phyloP scores from a whole-genome alignment of 371 early-diverging fungal genomes.

The Coemansia linderi region DNA sequence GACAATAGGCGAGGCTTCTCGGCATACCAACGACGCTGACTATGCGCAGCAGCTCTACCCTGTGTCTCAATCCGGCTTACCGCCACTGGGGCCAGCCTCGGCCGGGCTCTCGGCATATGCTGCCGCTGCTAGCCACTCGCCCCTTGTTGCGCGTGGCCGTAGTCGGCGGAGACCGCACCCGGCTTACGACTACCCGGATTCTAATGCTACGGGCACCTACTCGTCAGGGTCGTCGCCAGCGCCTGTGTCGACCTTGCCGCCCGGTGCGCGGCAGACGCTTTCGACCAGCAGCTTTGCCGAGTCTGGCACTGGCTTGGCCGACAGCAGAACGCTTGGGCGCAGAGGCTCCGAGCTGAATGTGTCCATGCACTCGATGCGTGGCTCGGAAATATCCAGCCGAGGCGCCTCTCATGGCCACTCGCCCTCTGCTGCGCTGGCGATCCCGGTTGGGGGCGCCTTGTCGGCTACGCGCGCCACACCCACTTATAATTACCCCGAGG shows the following conservation, averaged over 20 bases:
- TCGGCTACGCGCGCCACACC: conserved; percentile 16
- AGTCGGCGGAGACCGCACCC: conserved; percentile 36
- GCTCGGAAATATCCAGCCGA: conserved; percentile 19
- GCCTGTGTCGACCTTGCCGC: conserved; percentile 6
- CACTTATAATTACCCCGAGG: conserved; percentile 42
- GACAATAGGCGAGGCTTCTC: conserved; percentile 7
- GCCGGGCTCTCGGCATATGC: conserved; percentile 29
- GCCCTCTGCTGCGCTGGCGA: conserved; percentile 10
- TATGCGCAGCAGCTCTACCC: conserved; percentile 27
- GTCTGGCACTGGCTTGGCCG: conserved; percentile 10
- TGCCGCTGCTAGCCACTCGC: conserved; percentile 14
- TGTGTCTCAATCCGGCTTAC: conserved; percentile 45
- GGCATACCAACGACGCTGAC: not conserved
- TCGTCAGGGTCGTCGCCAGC: conserved; percentile 39
- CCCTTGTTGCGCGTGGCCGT: conserved; percentile 29
- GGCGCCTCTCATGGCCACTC: conserved; percentile 10
- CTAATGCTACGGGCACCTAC: conserved; percentile 10
- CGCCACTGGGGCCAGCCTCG: conserved; percentile 38
- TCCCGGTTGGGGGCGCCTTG: conserved; percentile 4
- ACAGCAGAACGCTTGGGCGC: conserved; percentile 3
- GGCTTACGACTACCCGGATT: conserved; percentile 31
- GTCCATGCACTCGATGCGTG: conserved; percentile 18
- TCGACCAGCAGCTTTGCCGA: conserved; percentile 20
- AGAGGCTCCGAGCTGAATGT: conserved; percentile 18
- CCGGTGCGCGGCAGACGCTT: conserved; percentile 20